A percentile compares a stretch with the other conserved stretches of the same genome.
These are phyloP conservation scores for Aureococcus anophagefferens DNA, from an alignment of 108 stramenopile species.

Conservation along the genomic window DNA sequence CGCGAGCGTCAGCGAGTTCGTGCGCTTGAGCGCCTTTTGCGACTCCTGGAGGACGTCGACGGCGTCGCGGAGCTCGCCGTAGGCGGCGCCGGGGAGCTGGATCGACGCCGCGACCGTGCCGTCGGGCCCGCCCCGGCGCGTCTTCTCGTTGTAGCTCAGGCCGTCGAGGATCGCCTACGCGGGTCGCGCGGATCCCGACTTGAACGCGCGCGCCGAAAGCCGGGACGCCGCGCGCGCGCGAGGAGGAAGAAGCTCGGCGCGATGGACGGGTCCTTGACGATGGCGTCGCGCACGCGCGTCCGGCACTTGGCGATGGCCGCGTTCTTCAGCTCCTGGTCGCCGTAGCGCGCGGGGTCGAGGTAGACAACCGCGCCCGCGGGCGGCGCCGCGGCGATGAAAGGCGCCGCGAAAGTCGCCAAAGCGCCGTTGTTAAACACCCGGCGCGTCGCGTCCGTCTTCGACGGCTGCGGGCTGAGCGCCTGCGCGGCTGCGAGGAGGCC, in stretches of 20 bases:
- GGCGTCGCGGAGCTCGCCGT: conserved; percentile 41
- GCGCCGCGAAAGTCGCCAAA: too few species aligned
- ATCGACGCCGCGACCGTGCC: conserved; percentile 55
- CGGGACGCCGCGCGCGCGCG: too few species aligned
- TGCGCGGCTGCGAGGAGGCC: too few species aligned
- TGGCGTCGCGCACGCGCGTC: conserved; percentile 59
- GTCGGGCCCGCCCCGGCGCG: conserved; percentile 62
- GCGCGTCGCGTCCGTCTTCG: too few species aligned
- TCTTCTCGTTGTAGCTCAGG: conserved; percentile 48
- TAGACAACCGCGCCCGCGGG: conserved; percentile 62
- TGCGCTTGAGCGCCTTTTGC: conserved; percentile 54
- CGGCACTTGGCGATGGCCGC: conserved; percentile 64
- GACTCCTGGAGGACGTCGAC: conserved; percentile 47
- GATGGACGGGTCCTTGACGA: conserved; percentile 59
- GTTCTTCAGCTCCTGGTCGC: conserved; percentile 71
- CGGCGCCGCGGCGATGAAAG: too few species aligned
- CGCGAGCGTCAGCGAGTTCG: conserved; percentile 62
- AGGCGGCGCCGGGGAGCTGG: conserved; percentile 37
- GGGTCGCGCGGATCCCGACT: too few species aligned
- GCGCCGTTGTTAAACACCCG: too few species aligned
- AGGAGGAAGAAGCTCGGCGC: conserved; percentile 63
- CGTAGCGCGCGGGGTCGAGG: conserved; percentile 79
- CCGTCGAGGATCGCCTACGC: conserved; percentile 66
- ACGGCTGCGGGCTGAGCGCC: too few species aligned
- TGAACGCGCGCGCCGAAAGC: too few species aligned